A percentile compares a stretch with the other conserved stretches of the same genome.
Evolutionary conservation across 768 basidiomycete species (phyloP).

Genomic region (Macrocybe gigantea): DNA sequence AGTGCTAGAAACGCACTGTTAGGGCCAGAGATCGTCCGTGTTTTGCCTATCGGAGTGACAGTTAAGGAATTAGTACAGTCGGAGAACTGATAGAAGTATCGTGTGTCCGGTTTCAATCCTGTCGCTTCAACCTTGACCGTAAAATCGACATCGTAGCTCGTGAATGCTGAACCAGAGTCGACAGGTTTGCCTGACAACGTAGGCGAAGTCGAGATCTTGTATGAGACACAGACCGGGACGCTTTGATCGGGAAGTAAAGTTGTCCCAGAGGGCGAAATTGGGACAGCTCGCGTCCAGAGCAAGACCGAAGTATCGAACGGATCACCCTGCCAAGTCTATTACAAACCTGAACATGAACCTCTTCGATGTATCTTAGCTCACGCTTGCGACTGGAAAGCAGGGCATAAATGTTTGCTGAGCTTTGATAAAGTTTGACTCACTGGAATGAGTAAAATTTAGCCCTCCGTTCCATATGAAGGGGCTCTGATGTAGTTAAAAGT

Average conservation of each 20-base stretch:
- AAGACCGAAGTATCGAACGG: slow-evolving; percentile 48
- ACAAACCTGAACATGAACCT: slow-evolving; percentile 1
- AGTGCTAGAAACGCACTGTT: slow-evolving; percentile 28
- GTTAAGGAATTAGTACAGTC: slow-evolving; percentile 43
- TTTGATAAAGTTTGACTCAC: slow-evolving; percentile 14
- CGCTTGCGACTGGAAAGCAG: slow-evolving; percentile 36
- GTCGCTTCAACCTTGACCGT: slow-evolving; percentile 57
- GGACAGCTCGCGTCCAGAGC: slow-evolving; percentile 52
- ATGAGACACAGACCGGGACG: slow-evolving; percentile 46
- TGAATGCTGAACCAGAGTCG: slow-evolving; percentile 45
- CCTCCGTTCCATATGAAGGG: slow-evolving; percentile 46
- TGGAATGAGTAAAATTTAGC: slow-evolving; percentile 42
- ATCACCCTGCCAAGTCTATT: slow-evolving; percentile 34
- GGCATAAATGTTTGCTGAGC: background rate
- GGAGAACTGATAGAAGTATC: slow-evolving; percentile 50
- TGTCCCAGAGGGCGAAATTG: slow-evolving; percentile 21
- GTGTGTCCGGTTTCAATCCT: slow-evolving; percentile 41
- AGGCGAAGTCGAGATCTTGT: slow-evolving; percentile 33
- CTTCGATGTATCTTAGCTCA: slow-evolving; percentile 16
- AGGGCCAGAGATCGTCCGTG: slow-evolving; percentile 42
- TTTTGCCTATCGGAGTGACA: slow-evolving; percentile 42
- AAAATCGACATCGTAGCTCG: slow-evolving; percentile 52
- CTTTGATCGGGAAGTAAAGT: slow-evolving; percentile 36
- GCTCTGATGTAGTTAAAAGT: slow-evolving; percentile 19
- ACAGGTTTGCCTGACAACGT: slow-evolving; percentile 27